A percentile compares a stretch with the other conserved stretches of the same genome.
Conservation (phyloP, 768 basidiomycete genomes). For the Russula brevipes region DNA sequence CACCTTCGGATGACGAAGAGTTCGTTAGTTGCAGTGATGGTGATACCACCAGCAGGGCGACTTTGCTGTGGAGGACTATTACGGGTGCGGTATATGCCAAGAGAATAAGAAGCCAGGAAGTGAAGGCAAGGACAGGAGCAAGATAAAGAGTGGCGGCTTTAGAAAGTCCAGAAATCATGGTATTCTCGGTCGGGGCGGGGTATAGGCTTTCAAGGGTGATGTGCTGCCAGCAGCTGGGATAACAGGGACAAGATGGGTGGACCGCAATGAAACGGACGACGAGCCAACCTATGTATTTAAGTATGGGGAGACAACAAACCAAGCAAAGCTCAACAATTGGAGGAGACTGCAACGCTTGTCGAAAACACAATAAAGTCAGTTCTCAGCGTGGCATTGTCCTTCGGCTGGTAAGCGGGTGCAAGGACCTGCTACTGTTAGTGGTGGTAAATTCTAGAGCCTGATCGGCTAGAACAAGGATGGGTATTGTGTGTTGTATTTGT, state of each 20-base stretch:
- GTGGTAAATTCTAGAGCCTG: not conserved
- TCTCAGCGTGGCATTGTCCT: slow-evolving; percentile 3
- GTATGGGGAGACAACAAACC: not conserved
- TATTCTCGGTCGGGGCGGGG: slow-evolving; percentile 26
- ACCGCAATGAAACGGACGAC: not conserved
- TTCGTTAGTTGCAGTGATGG: slow-evolving; percentile 47
- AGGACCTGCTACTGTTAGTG: not conserved
- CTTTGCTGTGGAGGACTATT: slow-evolving; percentile 52
- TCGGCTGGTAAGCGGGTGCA: not conserved
- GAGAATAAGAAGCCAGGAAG: slow-evolving; percentile 58
- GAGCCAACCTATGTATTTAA: slow-evolving; percentile 5
- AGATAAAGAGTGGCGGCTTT: slow-evolving; percentile 65
- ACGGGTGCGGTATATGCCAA: slow-evolving; percentile 67
- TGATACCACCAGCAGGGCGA: slow-evolving; percentile 59
- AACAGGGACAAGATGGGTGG: not conserved
- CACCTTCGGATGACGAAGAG: slow-evolving; percentile 27
- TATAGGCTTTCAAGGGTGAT: slow-evolving; percentile 18
- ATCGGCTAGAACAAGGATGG: not conserved
- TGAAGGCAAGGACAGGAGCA: slow-evolving; percentile 58
- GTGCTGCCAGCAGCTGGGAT: slow-evolving; percentile 23
- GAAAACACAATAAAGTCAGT: not conserved
- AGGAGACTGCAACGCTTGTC: not conserved
- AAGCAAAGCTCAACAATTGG: not conserved
- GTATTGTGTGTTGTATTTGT: not conserved
- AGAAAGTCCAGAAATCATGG: slow-evolving; percentile 67